Percentiles rank a stretch among this genome's conserved stretches.
Conservation (phyloP, 225 moss, liverwort and hornwort genomes). For the Ulota crispa region DNA sequence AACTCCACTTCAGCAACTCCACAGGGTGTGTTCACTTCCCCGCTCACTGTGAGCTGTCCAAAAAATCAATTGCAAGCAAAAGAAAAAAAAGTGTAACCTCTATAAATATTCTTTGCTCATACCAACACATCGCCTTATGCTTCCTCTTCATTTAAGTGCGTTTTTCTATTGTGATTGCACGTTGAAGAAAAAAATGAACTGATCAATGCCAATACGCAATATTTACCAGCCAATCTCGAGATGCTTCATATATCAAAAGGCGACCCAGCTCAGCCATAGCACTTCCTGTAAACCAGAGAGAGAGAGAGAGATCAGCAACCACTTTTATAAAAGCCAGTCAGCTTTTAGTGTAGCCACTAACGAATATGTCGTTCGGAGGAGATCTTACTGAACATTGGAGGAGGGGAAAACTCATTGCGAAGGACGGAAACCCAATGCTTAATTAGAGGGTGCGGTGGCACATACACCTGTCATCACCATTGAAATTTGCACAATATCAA, state of each 20-base stretch:
- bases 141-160: background rate
- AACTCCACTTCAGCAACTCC: constrained; percentile 88
- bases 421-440: constrained; percentile 91
- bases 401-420: constrained; percentile 82
- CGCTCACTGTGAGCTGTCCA: constrained; percentile 76
- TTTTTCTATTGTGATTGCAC: background rate
- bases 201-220: background rate
- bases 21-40: constrained; percentile 91
- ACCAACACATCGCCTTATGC: background rate
- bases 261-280: constrained; percentile 94
- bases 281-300: constrained; percentile 59
- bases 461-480: constrained; percentile 62
- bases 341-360: background rate
- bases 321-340: background rate
- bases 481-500: constrained; percentile 12
- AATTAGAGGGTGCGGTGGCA: constrained; percentile 90
- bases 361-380: background rate
- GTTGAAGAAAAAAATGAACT: background rate
- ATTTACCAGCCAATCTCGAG: constrained; percentile 94
- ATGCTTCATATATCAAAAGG: constrained; percentile 88
- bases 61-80: constrained; percentile 23
- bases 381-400: constrained; percentile 81
- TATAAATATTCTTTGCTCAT: background rate
- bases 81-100: background rate
- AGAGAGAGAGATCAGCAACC: background rate